phyloP scores from a whole-genome alignment of 1,284 basidiomycete species.

The Cutaneotrichosporon curvatum region DNA sequence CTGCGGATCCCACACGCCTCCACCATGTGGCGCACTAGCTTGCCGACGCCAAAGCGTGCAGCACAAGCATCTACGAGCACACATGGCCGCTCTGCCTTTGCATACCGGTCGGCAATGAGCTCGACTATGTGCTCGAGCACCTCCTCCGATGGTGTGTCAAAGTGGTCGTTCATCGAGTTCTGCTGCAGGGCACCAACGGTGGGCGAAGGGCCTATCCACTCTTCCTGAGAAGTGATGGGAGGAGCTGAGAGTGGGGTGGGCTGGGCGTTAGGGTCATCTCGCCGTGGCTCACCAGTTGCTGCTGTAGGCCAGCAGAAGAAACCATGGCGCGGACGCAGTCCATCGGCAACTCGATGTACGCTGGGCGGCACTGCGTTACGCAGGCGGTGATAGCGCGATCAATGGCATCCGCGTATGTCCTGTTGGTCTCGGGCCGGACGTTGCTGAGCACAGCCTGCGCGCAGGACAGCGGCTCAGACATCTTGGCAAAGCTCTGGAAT shows the following conservation, averaged over 20 bases:
- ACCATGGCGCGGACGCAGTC: conserved; percentile 70
- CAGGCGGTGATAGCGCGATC: conserved; percentile 72
- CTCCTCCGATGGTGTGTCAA: conserved; percentile 50
- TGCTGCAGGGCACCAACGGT: conserved; percentile 8
- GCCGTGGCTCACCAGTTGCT: conserved; percentile 3
- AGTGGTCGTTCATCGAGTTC: background rate
- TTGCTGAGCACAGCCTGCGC: conserved; percentile 59
- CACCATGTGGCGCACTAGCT: conserved; percentile 64
- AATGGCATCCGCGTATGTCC: conserved; percentile 58
- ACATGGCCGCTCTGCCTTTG: conserved; percentile 61
- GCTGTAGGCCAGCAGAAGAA: conserved; percentile 58
- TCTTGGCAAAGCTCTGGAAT: conserved; percentile 69
- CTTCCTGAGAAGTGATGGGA: conserved; percentile 3
- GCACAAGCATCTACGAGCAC: conserved; percentile 86
- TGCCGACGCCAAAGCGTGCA: conserved; percentile 65
- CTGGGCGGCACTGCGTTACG: conserved; percentile 68
- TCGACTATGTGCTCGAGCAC: conserved; percentile 66
- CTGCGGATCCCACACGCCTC: conserved; percentile 62
- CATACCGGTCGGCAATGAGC: conserved; percentile 60
- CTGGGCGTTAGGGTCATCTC: conserved; percentile 1
- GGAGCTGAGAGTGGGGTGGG: conserved; percentile 18
- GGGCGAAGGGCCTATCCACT: too few species aligned
- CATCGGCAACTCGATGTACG: conserved; percentile 81
- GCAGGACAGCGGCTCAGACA: conserved; percentile 66
- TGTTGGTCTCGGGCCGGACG: conserved; percentile 47